phyloP scores from a whole-genome alignment of 345 rosid species.

The Arabidopsis arenosa region DNA sequence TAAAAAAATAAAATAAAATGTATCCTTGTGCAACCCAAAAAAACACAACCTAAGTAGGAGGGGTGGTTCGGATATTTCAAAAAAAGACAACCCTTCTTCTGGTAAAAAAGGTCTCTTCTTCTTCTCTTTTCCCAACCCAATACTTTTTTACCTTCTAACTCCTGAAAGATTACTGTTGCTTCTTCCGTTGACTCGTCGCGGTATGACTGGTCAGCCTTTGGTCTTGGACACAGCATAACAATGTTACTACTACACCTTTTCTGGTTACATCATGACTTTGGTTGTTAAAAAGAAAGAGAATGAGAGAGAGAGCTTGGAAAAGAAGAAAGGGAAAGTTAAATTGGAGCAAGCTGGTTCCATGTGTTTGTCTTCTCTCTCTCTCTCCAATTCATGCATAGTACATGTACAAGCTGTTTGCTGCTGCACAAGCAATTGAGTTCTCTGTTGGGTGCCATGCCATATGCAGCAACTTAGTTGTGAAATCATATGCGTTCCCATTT shows the following conservation, averaged over 20 bases:
- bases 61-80: constrained; percentile 29
- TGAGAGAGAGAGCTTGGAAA: background rate
- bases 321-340: constrained; percentile 31
- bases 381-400: constrained; percentile 75
- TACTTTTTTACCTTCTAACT: constrained; percentile 26
- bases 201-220: constrained; percentile 38
- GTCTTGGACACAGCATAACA: constrained; percentile 36
- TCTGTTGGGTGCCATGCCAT: constrained; percentile 98
- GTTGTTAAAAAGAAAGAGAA: constrained; percentile 30
- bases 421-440: constrained; percentile 98
- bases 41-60: constrained; percentile 39
- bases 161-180: constrained; percentile 31
- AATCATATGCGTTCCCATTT: constrained; percentile 90
- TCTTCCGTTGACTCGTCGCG: constrained; percentile 28
- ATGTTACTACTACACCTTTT: constrained; percentile 43
- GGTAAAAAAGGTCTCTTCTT: constrained; percentile 24
- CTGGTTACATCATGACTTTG: constrained; percentile 47
- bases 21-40: constrained; percentile 32
- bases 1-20: constrained; percentile 5
- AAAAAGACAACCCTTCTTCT: constrained; percentile 41
- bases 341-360: constrained; percentile 37
- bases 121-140: constrained; percentile 39
- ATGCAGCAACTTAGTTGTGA: constrained; percentile 92
- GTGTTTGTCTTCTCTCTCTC: constrained; percentile 20
- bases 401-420: constrained; percentile 99